These are phyloP conservation scores for Colletotrichum sansevieriae DNA, from an alignment of 2,329 filamentous ascomycete species.

Conservation along the genomic window DNA sequence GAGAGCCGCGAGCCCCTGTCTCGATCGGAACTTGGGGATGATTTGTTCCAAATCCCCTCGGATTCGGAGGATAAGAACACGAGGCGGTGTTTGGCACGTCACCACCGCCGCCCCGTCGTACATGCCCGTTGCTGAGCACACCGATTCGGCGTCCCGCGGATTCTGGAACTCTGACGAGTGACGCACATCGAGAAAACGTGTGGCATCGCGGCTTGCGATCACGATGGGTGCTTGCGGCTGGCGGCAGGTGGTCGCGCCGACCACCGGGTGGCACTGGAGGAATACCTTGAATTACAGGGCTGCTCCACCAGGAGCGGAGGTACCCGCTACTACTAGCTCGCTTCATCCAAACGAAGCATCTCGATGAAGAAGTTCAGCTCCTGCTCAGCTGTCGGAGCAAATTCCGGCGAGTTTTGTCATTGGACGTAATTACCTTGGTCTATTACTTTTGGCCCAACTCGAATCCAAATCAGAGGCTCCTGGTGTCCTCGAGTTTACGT, in stretches of 20 bases:
- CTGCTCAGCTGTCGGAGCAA: no score
- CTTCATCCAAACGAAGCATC: no score
- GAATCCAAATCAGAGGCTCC: no score
- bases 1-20: neutral
- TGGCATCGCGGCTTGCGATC: constrained; percentile 30
- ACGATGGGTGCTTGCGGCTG: constrained; percentile 3
- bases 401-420: no score
- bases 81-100: constrained; percentile 13
- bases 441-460: no score
- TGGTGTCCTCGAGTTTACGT: neutral
- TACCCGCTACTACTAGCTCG: no score
- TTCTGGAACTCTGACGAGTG: neutral
- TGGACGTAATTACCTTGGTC: no score
- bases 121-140: constrained; percentile 1
- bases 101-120: neutral
- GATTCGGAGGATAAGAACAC: neutral
- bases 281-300: no score
- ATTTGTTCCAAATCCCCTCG: neutral
- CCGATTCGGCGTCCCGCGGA: constrained; percentile 15
- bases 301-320: no score
- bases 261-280: neutral
- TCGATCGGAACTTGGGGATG: neutral
- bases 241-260: constrained; percentile 5
- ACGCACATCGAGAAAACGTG: constrained; percentile 30
- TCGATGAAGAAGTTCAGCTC: no score